Percentiles rank a stretch among this genome's conserved stretches.
These are phyloP conservation scores for Exophiala calicioides DNA, from an alignment of 2,329 filamentous ascomycete species.

Conservation along the genomic window DNA sequence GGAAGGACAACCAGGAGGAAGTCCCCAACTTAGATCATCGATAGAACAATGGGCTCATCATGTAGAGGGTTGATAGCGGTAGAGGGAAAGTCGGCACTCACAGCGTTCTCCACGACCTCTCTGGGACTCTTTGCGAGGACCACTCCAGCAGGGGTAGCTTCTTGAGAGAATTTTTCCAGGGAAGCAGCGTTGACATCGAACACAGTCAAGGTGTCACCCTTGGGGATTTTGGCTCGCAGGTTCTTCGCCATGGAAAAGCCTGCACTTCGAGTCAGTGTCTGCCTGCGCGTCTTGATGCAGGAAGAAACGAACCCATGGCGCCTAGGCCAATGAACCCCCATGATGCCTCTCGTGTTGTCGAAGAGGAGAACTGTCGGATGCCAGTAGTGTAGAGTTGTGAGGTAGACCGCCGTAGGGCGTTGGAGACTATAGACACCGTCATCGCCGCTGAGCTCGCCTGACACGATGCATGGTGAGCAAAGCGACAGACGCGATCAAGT, in stretches of 20 bases:
- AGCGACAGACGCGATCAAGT: conserved; percentile 4
- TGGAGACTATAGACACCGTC: conserved; percentile 19
- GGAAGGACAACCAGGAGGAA: conserved; percentile 52
- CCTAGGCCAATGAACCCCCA: conserved; percentile 63
- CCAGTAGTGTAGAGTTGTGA: conserved; percentile 3
- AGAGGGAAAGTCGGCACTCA: conserved; percentile 46
- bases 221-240: conserved; percentile 65
- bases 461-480: conserved; percentile 19
- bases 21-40: conserved; percentile 75
- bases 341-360: conserved; percentile 47
- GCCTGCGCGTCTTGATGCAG: not conserved
- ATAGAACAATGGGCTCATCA: conserved; percentile 58
- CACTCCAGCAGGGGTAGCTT: conserved; percentile 53
- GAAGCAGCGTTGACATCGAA: conserved; percentile 65
- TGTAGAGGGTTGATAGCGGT: conserved; percentile 24
- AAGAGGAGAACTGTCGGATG: conserved; percentile 49
- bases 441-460: conserved; percentile 30
- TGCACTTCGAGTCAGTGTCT: conserved; percentile 35
- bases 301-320: conserved; percentile 56
- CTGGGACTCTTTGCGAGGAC: conserved; percentile 59
- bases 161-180: conserved; percentile 58
- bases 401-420: conserved; percentile 17
- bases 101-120: conserved; percentile 67
- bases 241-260: conserved; percentile 75
- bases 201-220: conserved; percentile 62